Evolutionary conservation across 768 basidiomycete genomes (phyloP), one percentile per base, ranked within the genome.

Genomic region (Rhodotorula taiwanensis): DNA sequence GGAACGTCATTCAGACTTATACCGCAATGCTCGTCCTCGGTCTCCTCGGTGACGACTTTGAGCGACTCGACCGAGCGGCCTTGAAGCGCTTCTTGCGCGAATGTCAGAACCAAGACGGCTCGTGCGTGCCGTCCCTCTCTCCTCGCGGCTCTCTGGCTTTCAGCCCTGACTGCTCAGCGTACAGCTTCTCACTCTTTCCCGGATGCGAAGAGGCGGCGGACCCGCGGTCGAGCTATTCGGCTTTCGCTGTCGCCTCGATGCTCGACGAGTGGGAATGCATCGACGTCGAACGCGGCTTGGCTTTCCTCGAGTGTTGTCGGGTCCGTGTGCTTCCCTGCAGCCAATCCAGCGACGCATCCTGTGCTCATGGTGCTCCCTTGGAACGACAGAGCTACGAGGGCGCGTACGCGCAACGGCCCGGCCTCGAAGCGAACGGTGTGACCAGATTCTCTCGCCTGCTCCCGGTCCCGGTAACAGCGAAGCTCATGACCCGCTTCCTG

Each of bases 1-100:
- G 89, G 1, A 87, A 97, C 75, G 78, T 97, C 21, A 89, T 95
- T 58, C 88, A 91, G 82, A 92, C 93, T 13, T 99, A 98, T 72
- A 89, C 91, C 2, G 89, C 92, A 0, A 74, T 99, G 16, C 77
- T 95, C 7, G 81, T 83, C 0, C 84, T 99, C 16, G 83, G 86
- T 0, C 86, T 95, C 65, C 80, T 99, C 30, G 81, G 87, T n/a
- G 94, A 95, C 72, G 84, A 89, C 69, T 86, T 93, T 71, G 75
- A 81, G 39, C 78, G 77, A 58, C 78, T 99, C 28, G 82, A 97
- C 71, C 80, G 85, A 33, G 43, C 76, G 21, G 89, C 86, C 0
- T 76, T 97, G n/a, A 66, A 83, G 20, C 73, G 70, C 25, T 86
- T 94, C 64, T 71, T 99, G 11, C 78, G 79, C 25, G 75, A 83